Evolutionary conservation across 2,329 filamentous ascomycete genomes (phyloP).

Genomic region (Phaeosphaeriaceae sp.): DNA sequence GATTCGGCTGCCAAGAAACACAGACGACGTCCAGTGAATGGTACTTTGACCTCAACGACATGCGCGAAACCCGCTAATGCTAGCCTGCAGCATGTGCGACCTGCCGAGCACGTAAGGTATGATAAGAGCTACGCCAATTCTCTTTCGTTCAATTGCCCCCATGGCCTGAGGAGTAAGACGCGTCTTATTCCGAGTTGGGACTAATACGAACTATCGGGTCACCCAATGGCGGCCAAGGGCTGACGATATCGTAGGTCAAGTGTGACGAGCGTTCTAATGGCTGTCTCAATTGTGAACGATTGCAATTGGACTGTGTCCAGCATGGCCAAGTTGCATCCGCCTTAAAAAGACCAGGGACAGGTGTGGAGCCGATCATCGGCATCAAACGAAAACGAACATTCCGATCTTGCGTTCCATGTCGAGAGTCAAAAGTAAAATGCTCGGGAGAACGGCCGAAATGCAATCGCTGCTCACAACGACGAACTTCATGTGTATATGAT

Average conservation of each 20-base stretch:
- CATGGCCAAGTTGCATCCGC: conserved; percentile 22
- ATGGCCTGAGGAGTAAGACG: background rate
- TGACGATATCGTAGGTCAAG: conserved; percentile 32
- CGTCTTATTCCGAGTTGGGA: background rate
- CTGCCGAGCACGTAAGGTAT: conserved; percentile 26
- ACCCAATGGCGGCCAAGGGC: background rate
- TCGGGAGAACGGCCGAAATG: conserved; percentile 40
- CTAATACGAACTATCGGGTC: too few relatives aligned
- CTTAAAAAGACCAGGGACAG: conserved; percentile 19
- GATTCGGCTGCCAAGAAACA: conserved; percentile 10
- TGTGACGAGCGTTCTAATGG: conserved; percentile 41
- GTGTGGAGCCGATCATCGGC: conserved; percentile 28
- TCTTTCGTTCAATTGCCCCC: too few relatives aligned
- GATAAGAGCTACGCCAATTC: background rate
- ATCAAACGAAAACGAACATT: conserved; percentile 43
- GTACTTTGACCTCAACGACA: conserved; percentile 9
- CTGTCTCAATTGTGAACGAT: conserved; percentile 39
- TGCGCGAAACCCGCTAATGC: conserved; percentile 8
- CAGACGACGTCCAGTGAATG: conserved; percentile 10
- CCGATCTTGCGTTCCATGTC: conserved; percentile 38
- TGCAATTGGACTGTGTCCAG: conserved; percentile 38
- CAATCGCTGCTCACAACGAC: conserved; percentile 34
- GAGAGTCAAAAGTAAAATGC: conserved; percentile 42
- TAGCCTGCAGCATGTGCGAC: conserved; percentile 19
- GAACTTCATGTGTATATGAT: conserved; percentile 35